A percentile compares a stretch with the other conserved stretches of the same genome.
These are phyloP conservation scores for Colletotrichum eleusines DNA, from an alignment of 2,329 filamentous ascomycete species.

Conservation along the genomic window DNA sequence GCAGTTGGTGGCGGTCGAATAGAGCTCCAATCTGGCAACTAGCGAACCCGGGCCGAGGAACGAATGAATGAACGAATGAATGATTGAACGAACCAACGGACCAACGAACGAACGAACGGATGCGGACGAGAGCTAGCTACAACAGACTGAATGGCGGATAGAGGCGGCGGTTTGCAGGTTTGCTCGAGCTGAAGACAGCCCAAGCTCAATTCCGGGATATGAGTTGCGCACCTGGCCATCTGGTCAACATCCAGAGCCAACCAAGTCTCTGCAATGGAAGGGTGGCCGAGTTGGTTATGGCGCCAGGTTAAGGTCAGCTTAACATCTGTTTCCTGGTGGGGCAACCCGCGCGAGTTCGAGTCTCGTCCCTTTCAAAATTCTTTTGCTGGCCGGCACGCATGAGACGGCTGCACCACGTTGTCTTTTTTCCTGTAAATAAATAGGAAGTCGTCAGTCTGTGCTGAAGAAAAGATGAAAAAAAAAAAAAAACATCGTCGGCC, in stretches of 20 bases:
- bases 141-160: not conserved
- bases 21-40: constrained; percentile 5
- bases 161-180: not conserved
- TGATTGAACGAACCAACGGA: not conserved
- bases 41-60: no score
- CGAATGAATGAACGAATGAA: not conserved
- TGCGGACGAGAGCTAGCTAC: not conserved
- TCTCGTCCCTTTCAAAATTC: constrained; percentile 36
- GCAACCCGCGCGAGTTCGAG: constrained; percentile 42
- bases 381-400: not conserved
- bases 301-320: constrained; percentile 42
- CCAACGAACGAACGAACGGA: not conserved
- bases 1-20: constrained; percentile 25
- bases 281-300: constrained; percentile 42
- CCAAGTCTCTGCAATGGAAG: not conserved
- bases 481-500: not conserved
- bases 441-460: no score
- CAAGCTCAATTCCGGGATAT: not conserved
- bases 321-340: constrained; percentile 41
- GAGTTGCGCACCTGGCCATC: fast-evolving
- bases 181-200: not conserved
- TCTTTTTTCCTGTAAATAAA: not conserved
- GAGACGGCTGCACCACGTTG: no score
- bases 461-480: not conserved
- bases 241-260: not conserved